Base-by-base conservation (phyloP, 352 stramenopile species). In the Globisporangium paroecandrum region DNA sequence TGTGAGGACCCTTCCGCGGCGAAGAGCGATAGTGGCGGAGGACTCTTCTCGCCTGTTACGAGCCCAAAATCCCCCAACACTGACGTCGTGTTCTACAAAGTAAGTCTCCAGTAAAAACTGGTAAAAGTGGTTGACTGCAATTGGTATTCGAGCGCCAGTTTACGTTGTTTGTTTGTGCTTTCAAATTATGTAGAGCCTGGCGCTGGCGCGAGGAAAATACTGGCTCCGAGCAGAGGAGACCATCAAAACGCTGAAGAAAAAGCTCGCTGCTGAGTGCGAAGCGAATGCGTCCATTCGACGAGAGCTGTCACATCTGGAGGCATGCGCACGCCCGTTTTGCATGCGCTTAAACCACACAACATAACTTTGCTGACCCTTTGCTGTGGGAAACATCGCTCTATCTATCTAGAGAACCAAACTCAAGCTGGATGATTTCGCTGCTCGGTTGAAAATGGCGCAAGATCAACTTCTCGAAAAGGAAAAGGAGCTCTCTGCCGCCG, bases 221-320 rank as follows among this genome's bases (percentile, higher is more conserved):
- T 69, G 62, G 62, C 38, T 69, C 7, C 62, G 15, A 18, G 53
- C 67, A 7, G 61, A 69, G 38, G 55, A 61, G 12, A 47, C 49
- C 25, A 47, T 18, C 12, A 65, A 55, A 12, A 29, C 13, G 43
- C 43, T 65, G 55, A 73, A 58, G 20, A 59, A 49, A 25, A 55
- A 60, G 36, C 61, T 64, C 10, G 46, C 9, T 34, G 68, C 15
- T 12, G 56, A 46, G 12, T 63, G 27, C 18, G 51, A 47, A 13
- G 13, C 43, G 24, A 61, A 57, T 13, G n/a, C 56, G 12, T 25
- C 38, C 13, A 25, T 62, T 18, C 34, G 57, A 36, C 27, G 51
- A 24, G 54, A 71, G 13, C 27, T 57, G 6, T 4, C 38, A 4
- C 18, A 29, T 51, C 6, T 57, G 27, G 59, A 66, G 65, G 65